These are phyloP conservation scores for Echria macrotheca DNA, from an alignment of 495 filamentous ascomycete species.

Conservation along the genomic window DNA sequence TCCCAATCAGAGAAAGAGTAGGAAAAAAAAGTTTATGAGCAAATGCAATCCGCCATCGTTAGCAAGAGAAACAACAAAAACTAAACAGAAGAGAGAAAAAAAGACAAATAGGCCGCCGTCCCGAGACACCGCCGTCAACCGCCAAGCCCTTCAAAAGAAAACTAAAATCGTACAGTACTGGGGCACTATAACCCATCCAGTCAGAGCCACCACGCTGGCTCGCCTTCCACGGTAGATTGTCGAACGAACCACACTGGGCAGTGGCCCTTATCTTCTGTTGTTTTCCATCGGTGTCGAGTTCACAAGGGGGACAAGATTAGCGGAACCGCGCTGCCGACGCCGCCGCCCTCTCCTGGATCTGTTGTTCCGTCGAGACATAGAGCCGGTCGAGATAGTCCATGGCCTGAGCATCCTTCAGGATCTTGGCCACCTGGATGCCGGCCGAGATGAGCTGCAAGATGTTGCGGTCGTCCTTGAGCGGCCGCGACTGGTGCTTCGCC, in stretches of 20 bases:
- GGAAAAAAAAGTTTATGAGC: background rate
- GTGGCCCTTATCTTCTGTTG: background rate
- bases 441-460: conserved; percentile 82
- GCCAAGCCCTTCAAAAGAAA: no score
- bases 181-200: background rate
- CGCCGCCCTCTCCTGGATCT: conserved; percentile 62
- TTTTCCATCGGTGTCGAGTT: background rate
- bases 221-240: no score
- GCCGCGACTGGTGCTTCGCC: conserved; percentile 74
- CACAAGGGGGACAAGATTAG: conserved; percentile 11
- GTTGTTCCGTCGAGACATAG: conserved; percentile 61
- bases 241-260: no score
- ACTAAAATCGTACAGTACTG: conserved; percentile 11
- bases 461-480: conserved; percentile 84
- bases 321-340: conserved; percentile 41
- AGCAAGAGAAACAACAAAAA: background rate
- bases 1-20: background rate
- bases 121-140: background rate
- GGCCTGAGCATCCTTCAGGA: conserved; percentile 72
- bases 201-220: no score
- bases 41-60: background rate
- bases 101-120: background rate
- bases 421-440: conserved; percentile 80
- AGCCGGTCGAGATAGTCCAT: conserved; percentile 76
- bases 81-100: background rate